These are phyloP conservation scores for Alectoria sarmentosa DNA, from an alignment of 495 filamentous ascomycete species.

Conservation along the genomic window DNA sequence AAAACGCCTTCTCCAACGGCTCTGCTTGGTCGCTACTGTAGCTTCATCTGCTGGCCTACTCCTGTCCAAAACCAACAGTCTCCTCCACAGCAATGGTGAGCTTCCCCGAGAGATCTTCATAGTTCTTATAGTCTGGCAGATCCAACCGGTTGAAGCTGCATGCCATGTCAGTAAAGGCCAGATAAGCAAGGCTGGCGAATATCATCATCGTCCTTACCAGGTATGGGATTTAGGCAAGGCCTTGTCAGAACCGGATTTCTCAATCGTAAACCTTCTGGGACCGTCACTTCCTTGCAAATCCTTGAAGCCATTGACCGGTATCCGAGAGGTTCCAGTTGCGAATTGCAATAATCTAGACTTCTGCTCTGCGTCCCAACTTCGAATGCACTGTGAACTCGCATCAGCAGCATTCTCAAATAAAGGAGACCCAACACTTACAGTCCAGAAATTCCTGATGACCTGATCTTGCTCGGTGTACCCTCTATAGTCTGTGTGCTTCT, in stretches of 20 bases:
- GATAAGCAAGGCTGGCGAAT: conserved; percentile 2
- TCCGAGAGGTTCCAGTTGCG: conserved; percentile 93
- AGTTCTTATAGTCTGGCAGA: conserved; percentile 84
- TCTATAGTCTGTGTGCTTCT: conserved; percentile 99
- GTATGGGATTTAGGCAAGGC: conserved; percentile 97
- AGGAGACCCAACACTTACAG: conserved; percentile 45
- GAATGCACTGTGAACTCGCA: conserved; percentile 48
- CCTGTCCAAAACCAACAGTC: conserved; percentile 97
- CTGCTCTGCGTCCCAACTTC: conserved; percentile 95
- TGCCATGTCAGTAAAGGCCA: not conserved
- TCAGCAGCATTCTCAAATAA: conserved; percentile 16
- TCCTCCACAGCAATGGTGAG: conserved; percentile 96
- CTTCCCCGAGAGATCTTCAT: conserved; percentile 79
- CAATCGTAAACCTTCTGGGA: conserved; percentile 91
- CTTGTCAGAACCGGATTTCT: conserved; percentile 84
- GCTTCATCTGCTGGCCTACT: conserved; percentile 45
- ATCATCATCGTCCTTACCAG: conserved; percentile 60
- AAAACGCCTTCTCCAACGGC: conserved; percentile 5
- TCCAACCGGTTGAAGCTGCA: conserved; percentile 93
- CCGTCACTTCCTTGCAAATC: conserved; percentile 97
- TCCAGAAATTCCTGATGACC: conserved; percentile 98
- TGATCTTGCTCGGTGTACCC: conserved; percentile 98
- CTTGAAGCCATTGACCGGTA: conserved; percentile 99
- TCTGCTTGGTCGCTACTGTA: conserved; percentile 19
- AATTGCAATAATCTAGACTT: conserved; percentile 96